Evolutionary conservation across 2,329 filamentous ascomycete genomes (phyloP).

Genomic region (Botrytis hyacinthi): DNA sequence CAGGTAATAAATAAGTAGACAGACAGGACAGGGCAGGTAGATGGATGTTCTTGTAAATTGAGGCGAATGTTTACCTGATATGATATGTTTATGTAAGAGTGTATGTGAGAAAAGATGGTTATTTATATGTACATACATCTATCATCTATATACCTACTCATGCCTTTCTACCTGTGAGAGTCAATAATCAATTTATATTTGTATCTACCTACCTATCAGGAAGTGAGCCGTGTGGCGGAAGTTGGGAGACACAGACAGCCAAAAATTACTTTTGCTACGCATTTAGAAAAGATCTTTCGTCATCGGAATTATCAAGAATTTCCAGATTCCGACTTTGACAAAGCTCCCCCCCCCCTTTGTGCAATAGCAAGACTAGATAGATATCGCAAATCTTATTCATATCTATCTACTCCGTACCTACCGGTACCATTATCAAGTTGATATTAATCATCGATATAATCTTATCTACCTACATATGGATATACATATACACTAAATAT

Average conservation of each 20-base stretch:
- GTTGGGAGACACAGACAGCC: neutral
- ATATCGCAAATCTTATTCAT: neutral
- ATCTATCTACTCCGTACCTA: neutral
- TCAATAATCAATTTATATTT: neutral
- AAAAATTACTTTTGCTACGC: neutral
- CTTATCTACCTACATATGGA: too few species aligned
- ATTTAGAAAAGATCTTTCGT: neutral
- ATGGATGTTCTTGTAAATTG: neutral
- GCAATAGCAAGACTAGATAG: neutral
- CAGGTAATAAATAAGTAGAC: neutral
- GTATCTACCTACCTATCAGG: neutral
- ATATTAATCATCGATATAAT: neutral
- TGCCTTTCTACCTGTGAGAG: neutral
- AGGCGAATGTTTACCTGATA: neutral
- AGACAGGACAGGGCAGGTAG: neutral
- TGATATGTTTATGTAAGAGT: neutral
- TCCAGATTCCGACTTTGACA: neutral
- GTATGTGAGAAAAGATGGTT: neutral
- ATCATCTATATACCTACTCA: neutral
- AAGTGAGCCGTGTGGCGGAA: neutral
- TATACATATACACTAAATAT: too few species aligned
- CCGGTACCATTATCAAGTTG: neutral
- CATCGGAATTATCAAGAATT: slow-evolving; percentile 4
- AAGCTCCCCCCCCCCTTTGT: neutral
- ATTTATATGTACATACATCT: neutral